Conservation (phyloP, 176 grass and related monocot genomes). For the Oryza longistaminata region DNA sequence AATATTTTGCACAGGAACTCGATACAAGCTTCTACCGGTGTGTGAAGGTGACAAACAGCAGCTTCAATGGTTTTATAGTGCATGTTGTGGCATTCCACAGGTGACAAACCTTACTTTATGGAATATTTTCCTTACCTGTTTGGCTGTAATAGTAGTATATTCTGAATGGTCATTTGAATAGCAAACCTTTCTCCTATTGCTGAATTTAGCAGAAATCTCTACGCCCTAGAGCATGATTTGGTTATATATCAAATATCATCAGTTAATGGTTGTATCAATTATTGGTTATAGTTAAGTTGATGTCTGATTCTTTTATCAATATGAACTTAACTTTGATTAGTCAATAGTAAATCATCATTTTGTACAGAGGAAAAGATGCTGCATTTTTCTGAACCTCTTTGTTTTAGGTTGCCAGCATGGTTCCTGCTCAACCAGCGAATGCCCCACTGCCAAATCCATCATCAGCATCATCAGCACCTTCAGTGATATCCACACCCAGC, state of each 20-base stretch:
- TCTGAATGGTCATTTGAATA: constrained; percentile 5
- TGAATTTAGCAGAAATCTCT: neutral
- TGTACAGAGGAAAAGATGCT: neutral
- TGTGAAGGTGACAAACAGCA: constrained; percentile 88
- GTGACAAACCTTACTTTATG: constrained; percentile 40
- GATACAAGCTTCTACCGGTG: constrained; percentile 67
- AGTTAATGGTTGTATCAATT: neutral
- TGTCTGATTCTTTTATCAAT: neutral
- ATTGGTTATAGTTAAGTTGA: constrained; percentile 1
- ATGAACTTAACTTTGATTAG: neutral
- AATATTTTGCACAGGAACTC: constrained; percentile 52
- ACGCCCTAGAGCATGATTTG: neutral
- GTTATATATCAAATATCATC: neutral
- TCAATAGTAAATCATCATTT: neutral
- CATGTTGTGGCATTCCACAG: constrained; percentile 80
- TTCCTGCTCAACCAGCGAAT: constrained; percentile 39
- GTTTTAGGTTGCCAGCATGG: constrained; percentile 48
- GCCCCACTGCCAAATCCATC: constrained; percentile 30
- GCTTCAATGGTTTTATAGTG: constrained; percentile 70
- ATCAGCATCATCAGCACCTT: constrained; percentile 31
- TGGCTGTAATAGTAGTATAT: neutral
- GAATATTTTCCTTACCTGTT: constrained; percentile 7
- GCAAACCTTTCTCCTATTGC: neutral
- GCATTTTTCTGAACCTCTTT: constrained; percentile 10
- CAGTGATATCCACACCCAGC: constrained; percentile 37